Base-by-base conservation (phyloP, 345 rosid genomes). In the Lepidium didymum region DNA sequence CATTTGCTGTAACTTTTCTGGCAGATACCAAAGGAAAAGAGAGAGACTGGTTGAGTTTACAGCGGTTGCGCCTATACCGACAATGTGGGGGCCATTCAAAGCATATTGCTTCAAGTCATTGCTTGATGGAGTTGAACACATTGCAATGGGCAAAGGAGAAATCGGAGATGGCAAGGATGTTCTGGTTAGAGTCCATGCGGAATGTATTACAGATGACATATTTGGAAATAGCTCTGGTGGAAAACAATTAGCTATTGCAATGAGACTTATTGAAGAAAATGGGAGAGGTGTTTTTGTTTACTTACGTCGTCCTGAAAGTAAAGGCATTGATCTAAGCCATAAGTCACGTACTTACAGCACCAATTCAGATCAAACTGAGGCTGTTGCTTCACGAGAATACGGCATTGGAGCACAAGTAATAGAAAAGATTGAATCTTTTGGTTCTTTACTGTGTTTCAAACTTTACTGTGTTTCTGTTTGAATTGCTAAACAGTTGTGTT, bases 81-180 rank as follows among this genome's bases (percentile, higher is more conserved):
- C 98, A 55, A 84, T 85, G 87, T 93, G 94, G 90, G 96, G 98
- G 6, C 94, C 94, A 12, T 93, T 93, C 71, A 80, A 67, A 74
- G 89, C 96, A 18, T 81, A 88, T 71, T 93, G 98, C 77, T 93
- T 84, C 74, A 81, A 75, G 74, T 93, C 97, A 33, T 45, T 84
- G 50, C 73, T 90, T 40, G 98, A 90, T 79, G 98, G 98, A 76
- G 84, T 86, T 62, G 97, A 93, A 80, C 98, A 93, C 78, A 88
- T 88, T 81, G 98, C 98, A 23, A 93, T 90, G 97, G 97, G 88
- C 65, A 93, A 93, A 68, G 96, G 95, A 38, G 95, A 88, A 8
- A 76, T 88, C 12, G 86, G 81, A 9, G 91, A 88, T 74, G 96
- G 96, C 38, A 81, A 78, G 44, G 84, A 85, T 72, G 64, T 90